Evolutionary conservation across 495 filamentous ascomycete genomes (phyloP), one percentile per base, ranked within the genome.

Genomic region (Apiosordaria backusii): DNA sequence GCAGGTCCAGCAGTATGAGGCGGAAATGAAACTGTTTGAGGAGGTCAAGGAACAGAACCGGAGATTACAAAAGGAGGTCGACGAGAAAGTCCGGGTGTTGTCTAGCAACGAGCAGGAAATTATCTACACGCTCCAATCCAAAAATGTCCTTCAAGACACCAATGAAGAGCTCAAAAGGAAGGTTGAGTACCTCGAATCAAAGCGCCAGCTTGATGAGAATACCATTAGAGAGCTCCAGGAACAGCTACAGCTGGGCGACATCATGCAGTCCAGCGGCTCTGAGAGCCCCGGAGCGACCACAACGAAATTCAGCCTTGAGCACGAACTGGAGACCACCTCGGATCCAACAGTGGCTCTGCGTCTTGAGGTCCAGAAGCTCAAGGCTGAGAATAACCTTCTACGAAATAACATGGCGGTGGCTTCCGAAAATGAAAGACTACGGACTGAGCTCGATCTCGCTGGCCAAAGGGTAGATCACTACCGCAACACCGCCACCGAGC

Each of bases 11-110:
- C 74, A 76, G 62, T 80, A 91, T 53, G 86, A 92, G 75, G 89
- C 87, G 74, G 90, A 92, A 72, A 88, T 91, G 63, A 82, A 86
- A 62, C 76, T 80, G 13, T 80, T 90, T 18, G 86, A 87, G 55
- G 81, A 88, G 62, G 78, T 87, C 65, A 82, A 74, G 61, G 66
- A 87, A 52, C 80, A 85, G 60, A 84, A 89, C 65, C 70, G 85
- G 58, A 85, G 85, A 68, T 81, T 86, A 57, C 81, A 83, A 10
- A 79, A 82, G 54, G 68, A 74, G 60, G 67, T 83, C 50, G 69
- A 73, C 16, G 76, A 78, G 58, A 76, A 76, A 65, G 65, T 72
- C 53, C 66, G 66, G 25, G 64, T 71, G 70, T 57, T 80, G 65
- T 72, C 81, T 52, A 75, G 70, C 53, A 69, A 74, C 54, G 83